These are phyloP conservation scores for Berberis thunbergii DNA, from an alignment of 164 flowering plant species.

Conservation along the genomic window DNA sequence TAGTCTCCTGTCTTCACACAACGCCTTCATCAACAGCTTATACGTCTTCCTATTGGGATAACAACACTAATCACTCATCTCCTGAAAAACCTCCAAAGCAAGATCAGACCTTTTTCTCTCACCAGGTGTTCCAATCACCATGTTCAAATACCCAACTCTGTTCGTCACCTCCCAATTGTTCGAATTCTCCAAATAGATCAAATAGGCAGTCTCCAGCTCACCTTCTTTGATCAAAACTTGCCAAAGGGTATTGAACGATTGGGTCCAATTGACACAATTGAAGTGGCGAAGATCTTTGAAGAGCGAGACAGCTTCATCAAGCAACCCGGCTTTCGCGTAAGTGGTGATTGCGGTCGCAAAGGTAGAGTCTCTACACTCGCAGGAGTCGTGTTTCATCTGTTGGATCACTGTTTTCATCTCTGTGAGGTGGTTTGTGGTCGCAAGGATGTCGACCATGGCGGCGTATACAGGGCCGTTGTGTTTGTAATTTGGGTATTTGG, in stretches of 20 bases:
- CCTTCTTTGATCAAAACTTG: neutral
- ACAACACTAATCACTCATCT: constrained; percentile 1
- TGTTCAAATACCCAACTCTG: no score
- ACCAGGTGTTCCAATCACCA: no score
- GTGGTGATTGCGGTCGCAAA: neutral
- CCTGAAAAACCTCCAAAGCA: neutral
- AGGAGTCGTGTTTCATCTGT: constrained; percentile 5
- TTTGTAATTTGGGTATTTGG: constrained; percentile 3
- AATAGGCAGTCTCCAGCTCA: neutral
- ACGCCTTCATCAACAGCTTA: constrained; percentile 48
- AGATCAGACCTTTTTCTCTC: neutral
- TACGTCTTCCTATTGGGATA: constrained; percentile 4
- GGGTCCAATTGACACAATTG: neutral
- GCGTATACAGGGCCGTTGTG: constrained; percentile 5
- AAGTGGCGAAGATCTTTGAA: neutral
- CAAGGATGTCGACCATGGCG: constrained; percentile 5
- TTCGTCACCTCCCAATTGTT: no score
- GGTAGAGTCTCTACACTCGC: neutral
- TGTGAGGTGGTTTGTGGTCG: neutral
- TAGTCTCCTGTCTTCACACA: constrained; percentile 51
- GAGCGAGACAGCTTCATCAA: neutral
- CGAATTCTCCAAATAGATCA: neutral
- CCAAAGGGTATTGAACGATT: neutral
- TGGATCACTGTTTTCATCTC: constrained; percentile 2
- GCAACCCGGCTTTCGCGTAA: neutral